A percentile compares a stretch with the other conserved stretches of the same genome.
Evolutionary conservation across 148 eudicot genomes (phyloP).

Genomic region (Cornus kousa): DNA sequence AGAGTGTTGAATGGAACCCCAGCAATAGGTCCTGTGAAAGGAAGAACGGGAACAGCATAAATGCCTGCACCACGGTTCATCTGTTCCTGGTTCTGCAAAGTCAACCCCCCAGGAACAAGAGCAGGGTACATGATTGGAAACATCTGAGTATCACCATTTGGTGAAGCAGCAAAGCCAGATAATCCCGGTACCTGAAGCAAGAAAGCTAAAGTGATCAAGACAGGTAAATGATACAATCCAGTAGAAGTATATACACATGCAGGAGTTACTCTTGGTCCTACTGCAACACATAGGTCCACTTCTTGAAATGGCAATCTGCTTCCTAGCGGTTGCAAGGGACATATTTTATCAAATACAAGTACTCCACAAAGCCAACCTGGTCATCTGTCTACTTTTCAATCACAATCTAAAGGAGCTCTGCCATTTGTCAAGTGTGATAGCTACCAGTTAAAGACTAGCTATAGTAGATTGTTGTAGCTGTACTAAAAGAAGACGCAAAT

Average conservation of each 20-base stretch:
- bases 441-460: background rate
- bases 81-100: conserved; percentile 63
- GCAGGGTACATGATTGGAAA: conserved; percentile 76
- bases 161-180: conserved; percentile 36
- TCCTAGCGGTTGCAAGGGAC: background rate
- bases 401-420: background rate
- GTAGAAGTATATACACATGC: background rate
- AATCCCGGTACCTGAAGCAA: conserved; percentile 39
- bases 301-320: no score
- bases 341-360: no score
- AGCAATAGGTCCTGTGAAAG: conserved; percentile 53
- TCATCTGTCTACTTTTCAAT: no score
- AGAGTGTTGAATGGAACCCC: conserved; percentile 75
- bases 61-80: conserved; percentile 79
- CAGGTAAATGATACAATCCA: background rate
- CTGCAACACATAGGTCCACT: background rate
- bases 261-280: background rate
- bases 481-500: background rate
- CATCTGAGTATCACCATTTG: conserved; percentile 52
- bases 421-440: background rate
- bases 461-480: background rate
- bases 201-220: conserved; percentile 8
- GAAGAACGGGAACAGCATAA: conserved; percentile 82
- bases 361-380: background rate
- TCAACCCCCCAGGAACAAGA: conserved; percentile 53